Base-by-base conservation (phyloP, 129 eudicot genomes). In the Gnaphalium uliginosum region DNA sequence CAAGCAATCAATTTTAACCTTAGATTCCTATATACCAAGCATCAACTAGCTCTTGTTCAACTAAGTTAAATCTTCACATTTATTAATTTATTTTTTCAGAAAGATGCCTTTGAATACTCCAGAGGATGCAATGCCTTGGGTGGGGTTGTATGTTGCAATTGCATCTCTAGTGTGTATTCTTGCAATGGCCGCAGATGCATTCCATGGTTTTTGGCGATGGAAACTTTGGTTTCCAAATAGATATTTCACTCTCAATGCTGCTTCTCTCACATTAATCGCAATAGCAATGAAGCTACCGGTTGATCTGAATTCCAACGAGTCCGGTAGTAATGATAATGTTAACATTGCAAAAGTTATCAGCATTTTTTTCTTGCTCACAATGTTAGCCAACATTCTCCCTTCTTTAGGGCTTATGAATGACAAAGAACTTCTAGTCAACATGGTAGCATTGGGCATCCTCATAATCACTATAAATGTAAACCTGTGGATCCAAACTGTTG, bases 211-310 rank as follows among this genome's bases (percentile, higher is more conserved):
- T 35, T 59, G 77, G 0, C 62, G 39, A 59, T 41, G 69, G 17
- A 82, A 68, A 33, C 64, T 66, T 4, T 82, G 89, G 89, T 76
- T 86, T 51, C 87, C 89, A 19, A 63, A 71, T n/a, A 82, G 23
- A 33, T 76, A 8, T 33, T 86, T 86, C 78, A 76, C 82, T 3
- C 46, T 82, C 58, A 79, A 85, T 26, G 86, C 83, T 7, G 77
- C 68, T 43, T 65, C 89, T 2, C 17, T 85, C 41, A 82, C 89
- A 15, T 5, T 79, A 0, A 41, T 82, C 43, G 86, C 84, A 2
- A 79, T 85, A 9, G 71, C 81, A 48, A 61, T 83, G 80, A 86
- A 86, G 73, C 56, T 86, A 18, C 79, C 87, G 0, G 29, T 75
- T 24, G 87, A 83, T 69, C 83, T 32, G 4, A 32, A 6, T 32